Evolutionary conservation across 345 rosid species (phyloP).

Genomic region (Syzygium oleosum): DNA sequence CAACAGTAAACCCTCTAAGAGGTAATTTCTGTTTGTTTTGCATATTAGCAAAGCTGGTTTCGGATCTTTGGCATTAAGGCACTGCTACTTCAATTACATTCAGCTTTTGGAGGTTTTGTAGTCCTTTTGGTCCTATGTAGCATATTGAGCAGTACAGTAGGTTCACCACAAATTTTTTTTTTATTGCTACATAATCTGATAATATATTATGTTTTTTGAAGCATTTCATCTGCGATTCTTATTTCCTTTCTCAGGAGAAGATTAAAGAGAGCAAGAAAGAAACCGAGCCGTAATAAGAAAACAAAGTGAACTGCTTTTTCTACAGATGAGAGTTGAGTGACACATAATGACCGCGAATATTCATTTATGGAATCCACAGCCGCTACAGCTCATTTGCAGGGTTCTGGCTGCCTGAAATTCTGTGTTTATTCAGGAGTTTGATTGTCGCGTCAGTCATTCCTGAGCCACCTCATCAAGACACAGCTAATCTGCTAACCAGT

Average conservation of each 20-base stretch:
- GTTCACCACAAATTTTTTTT: not conserved
- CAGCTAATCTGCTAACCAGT: not conserved
- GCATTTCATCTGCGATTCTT: not conserved
- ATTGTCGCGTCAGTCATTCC: not conserved
- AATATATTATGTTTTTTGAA: not conserved
- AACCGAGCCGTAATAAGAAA: not conserved
- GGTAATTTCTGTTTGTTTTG: slow-evolving; percentile 15
- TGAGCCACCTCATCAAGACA: not conserved
- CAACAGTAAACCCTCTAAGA: slow-evolving; percentile 17
- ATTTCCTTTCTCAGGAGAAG: not conserved
- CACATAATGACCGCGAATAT: not conserved
- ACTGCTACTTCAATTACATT: not conserved
- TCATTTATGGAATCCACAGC: not conserved
- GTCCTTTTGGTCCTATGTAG: not conserved
- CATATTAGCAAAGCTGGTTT: not conserved
- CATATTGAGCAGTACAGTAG: not conserved
- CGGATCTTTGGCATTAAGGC: not conserved
- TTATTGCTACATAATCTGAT: not conserved
- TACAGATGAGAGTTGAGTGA: not conserved
- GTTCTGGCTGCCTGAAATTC: not conserved
- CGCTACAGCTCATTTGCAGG: not conserved
- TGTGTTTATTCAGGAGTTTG: not conserved
- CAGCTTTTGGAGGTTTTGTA: not conserved
- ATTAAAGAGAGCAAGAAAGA: not conserved
- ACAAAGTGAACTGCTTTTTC: not conserved